Conservation (phyloP, 1,284 basidiomycete species). For the Salmacisia buchloeana region DNA sequence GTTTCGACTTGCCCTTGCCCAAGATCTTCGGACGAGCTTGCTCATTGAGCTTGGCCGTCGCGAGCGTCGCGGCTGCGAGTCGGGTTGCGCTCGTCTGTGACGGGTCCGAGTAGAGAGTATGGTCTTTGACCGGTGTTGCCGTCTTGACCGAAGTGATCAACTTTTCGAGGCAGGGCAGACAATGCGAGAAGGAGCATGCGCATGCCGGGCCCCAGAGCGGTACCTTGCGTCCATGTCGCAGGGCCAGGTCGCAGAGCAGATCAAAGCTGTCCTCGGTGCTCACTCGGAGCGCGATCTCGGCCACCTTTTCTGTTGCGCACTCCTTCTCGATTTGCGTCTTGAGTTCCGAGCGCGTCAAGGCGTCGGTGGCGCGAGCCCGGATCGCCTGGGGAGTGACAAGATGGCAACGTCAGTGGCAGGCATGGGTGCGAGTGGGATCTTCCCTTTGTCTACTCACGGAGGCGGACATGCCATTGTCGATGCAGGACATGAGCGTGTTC, state of each 20-base stretch:
- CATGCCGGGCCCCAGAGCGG: slow-evolving; percentile 22
- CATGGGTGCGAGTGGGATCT: background rate
- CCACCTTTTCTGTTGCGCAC: slow-evolving; percentile 20
- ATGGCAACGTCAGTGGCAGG: background rate
- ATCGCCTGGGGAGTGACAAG: background rate
- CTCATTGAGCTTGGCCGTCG: too few relatives aligned
- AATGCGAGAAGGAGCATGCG: slow-evolving; percentile 22
- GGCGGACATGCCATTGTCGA: slow-evolving; percentile 15
- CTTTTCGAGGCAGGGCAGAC: slow-evolving; percentile 19
- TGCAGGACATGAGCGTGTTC: slow-evolving; percentile 17
- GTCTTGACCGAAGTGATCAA: slow-evolving; percentile 14
- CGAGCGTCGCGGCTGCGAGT: background rate
- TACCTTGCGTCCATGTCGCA: slow-evolving; percentile 18
- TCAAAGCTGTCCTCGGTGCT: slow-evolving; percentile 26
- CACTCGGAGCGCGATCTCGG: slow-evolving; percentile 15
- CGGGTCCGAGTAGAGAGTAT: background rate
- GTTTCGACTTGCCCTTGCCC: too few relatives aligned
- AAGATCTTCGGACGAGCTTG: too few relatives aligned
- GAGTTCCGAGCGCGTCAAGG: slow-evolving; percentile 10
- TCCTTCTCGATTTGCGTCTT: slow-evolving; percentile 13
- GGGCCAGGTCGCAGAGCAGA: slow-evolving; percentile 21
- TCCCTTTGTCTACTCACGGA: background rate
- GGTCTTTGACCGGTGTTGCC: slow-evolving; percentile 6
- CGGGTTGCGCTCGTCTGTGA: slow-evolving; percentile 9
- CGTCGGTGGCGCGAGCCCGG: slow-evolving; percentile 9